These are phyloP conservation scores for Sphenostylis stenocarpa DNA, from an alignment of 306 rosid species.

Conservation along the genomic window DNA sequence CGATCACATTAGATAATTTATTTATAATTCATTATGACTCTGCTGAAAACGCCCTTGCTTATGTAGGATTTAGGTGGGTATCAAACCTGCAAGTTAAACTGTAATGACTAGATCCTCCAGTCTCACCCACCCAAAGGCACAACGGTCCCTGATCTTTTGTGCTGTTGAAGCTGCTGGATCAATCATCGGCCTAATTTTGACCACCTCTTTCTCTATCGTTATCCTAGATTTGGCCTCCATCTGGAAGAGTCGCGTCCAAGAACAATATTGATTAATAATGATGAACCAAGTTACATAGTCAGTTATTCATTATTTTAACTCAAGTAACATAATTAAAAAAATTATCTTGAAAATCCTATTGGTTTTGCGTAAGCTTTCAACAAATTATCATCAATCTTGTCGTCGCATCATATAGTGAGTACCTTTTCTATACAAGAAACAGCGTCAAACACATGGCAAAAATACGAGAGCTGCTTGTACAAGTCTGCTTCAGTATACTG, in stretches of 20 bases:
- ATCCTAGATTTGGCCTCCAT: slow-evolving; percentile 58
- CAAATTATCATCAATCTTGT: neutral
- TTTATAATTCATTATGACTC: neutral
- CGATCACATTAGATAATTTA: neutral
- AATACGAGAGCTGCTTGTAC: slow-evolving; percentile 83
- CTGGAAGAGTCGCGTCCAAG: slow-evolving; percentile 34
- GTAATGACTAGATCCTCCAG: slow-evolving; percentile 61
- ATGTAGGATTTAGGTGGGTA: slow-evolving; percentile 10
- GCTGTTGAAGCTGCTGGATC: slow-evolving; percentile 63
- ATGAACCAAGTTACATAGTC: slow-evolving; percentile 17
- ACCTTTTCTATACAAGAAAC: slow-evolving; percentile 79
- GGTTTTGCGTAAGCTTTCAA: slow-evolving; percentile 16
- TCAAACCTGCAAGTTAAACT: slow-evolving; percentile 35
- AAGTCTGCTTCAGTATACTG: slow-evolving; percentile 87
- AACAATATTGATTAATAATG: neutral
- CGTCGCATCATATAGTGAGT: neutral
- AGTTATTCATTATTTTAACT: slow-evolving; percentile 9
- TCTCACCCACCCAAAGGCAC: slow-evolving; percentile 86
- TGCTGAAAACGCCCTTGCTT: neutral
- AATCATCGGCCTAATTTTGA: slow-evolving; percentile 57
- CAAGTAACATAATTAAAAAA: neutral
- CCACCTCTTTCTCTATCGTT: slow-evolving; percentile 65
- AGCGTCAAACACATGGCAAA: slow-evolving; percentile 73
- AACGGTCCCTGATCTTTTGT: slow-evolving; percentile 70
- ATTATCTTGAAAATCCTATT: neutral